Conservation (phyloP, 2,329 filamentous ascomycete genomes). For the Scedosporium minutisporum region DNA sequence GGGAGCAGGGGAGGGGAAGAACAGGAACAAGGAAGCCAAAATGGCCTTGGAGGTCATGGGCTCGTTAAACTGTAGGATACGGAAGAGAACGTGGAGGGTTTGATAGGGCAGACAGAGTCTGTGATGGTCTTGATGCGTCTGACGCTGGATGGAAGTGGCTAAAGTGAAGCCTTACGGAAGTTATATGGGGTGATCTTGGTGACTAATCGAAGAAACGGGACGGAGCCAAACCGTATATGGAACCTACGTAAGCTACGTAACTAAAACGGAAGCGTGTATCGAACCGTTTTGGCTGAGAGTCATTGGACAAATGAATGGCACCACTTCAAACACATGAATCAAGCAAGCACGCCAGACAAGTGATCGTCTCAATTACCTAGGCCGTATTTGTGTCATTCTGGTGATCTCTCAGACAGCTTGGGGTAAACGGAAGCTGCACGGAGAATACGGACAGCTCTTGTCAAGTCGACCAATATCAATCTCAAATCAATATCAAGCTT, state of each 20-base stretch:
- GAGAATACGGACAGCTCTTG: too few species aligned
- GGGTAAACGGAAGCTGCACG: not conserved
- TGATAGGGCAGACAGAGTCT: too few species aligned
- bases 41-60: not conserved
- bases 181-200: not conserved
- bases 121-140: too few species aligned
- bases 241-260: not conserved
- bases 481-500: not conserved
- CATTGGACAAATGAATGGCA: not conserved
- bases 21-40: not conserved
- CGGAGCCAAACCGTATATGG: not conserved
- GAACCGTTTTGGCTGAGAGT: not conserved
- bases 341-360: not conserved
- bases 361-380: not conserved
- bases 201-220: not conserved
- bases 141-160: too few species aligned
- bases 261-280: not conserved
- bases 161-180: not conserved
- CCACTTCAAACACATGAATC: not conserved
- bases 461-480: too few species aligned
- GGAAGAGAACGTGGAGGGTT: too few species aligned
- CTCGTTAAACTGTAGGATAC: not conserved
- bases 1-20: not conserved
- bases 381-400: not conserved
- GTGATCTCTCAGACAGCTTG: not conserved